Evolutionary conservation across 345 rosid species (phyloP), one percentile per base, ranked within the genome.

Genomic region (Abelmoschus esculentus): DNA sequence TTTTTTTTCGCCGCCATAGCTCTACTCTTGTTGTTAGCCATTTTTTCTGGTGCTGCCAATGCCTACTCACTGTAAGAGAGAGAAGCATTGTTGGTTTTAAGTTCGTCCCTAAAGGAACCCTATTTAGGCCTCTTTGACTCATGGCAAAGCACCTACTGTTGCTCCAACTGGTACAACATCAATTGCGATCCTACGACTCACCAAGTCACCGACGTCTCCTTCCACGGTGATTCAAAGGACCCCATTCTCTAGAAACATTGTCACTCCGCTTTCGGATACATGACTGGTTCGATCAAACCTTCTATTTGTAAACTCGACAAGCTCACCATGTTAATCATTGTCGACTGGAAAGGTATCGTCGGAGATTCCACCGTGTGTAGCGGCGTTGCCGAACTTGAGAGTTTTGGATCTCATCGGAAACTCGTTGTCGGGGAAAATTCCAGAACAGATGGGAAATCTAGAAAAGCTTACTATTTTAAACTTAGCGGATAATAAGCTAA

Each of bases 141-240:
- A 0, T 93, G 98, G 97, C 71, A 76, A 6, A 86, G 84, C 70
- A 70, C 82, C 9, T 72, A 86, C 73, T 93, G 93, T 86, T 90
- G 96, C 80, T 46, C 76, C 63, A 44, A 32, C 61, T 93, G 98
- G 98, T 87, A 87, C 78, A 96, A 95, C 64, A 67, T 93, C 72
- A 86, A 88, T 84, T 91, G 96, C 69, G 80, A 91, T 79, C 92
- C 96, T 6, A 81, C 84, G 32, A 53, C 83, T 38, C 74, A 65
- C 52, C 87, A 92, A 26, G 97, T 93, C 78, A 74, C 90, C 4
- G 97, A 89, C 73, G 73, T 93, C 54, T 83, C 80, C 66, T 92
- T 93, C 54, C 93, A 97, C 0, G 98, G 98, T 3, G 98, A 93
- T 75, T 90, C 98, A 0, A 93, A 90, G 77, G 98, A 93, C 73